Evolutionary conservation across 2,329 filamentous ascomycete species (phyloP), one percentile per base, ranked within the genome.

Genomic region (Celoporthe dispersa): DNA sequence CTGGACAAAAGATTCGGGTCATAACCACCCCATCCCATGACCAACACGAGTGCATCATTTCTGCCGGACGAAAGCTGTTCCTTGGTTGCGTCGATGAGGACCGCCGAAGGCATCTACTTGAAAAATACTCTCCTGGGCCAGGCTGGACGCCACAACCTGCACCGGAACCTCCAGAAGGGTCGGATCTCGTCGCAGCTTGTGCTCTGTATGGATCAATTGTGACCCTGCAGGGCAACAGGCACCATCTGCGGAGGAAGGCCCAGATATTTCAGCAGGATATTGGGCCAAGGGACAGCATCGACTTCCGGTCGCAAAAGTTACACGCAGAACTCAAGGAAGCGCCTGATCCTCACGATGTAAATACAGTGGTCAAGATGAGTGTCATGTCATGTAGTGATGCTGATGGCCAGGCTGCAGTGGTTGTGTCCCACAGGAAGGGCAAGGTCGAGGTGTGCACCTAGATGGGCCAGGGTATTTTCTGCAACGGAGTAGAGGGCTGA

Each of bases 21-120:
- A 35, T 70, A 2, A 22, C 25, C 31, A 16, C 37, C 25, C 68
- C 68, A 2, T 67, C 64, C 33, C 59, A 59, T 11, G 61, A 31
- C 19, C 48, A 59, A 1, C 59, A 22, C 1, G 68, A 70, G 44
- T 70, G 68, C 39, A 55, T 57, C 11, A 25, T 70, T 12, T 65
- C 68, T 7, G 68, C 67, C 31, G 68, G 51, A 2, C 39, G 44
- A 16, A 67, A 51, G 14, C 67, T 63, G 5, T 70, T 70, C 33
- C 35, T 67, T 6, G 64, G 64, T 1, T 67, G 41, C 11, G 55
- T 70, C 41, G 59, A 67, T 11, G 44, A 62, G 9, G 37, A 51
- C 1, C 68, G 64, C 9, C 64, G 31, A 33, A 41, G 16, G 22
- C 11, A 41, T 22, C 2, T 55, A 8, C n/a, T n/a, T 22, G 48